Conservation (phyloP, 1,139 yeast genomes). For the Geotrichum bryndzae region DNA sequence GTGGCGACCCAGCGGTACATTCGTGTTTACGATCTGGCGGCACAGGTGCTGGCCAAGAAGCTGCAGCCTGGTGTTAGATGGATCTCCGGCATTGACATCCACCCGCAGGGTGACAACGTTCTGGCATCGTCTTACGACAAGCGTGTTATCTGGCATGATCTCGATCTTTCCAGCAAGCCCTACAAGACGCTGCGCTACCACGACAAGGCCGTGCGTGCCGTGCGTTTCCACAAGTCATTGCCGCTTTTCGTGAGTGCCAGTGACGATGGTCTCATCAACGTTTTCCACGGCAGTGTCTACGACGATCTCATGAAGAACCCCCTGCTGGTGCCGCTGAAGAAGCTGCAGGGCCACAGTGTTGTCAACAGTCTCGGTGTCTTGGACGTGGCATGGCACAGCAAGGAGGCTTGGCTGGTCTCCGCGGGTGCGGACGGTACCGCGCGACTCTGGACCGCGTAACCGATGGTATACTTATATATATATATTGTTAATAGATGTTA, state of each 20-base stretch:
- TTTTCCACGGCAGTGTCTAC: constrained; percentile 94
- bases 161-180: constrained; percentile 83
- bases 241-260: constrained; percentile 96
- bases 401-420: constrained; percentile 96
- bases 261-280: constrained; percentile 89
- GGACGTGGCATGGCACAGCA: constrained; percentile 91
- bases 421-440: constrained; percentile 99
- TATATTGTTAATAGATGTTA: not conserved
- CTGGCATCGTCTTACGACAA: constrained; percentile 91
- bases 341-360: constrained; percentile 85
- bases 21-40: constrained; percentile 82
- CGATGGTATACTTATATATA: not conserved
- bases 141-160: constrained; percentile 95
- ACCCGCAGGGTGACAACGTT: constrained; percentile 93
- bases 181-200: constrained; percentile 94
- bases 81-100: constrained; percentile 86
- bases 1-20: constrained; percentile 92
- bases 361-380: constrained; percentile 81
- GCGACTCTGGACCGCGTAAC: constrained; percentile 87
- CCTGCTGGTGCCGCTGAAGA: constrained; percentile 89
- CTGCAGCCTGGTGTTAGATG: constrained; percentile 94
- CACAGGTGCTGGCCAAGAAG: constrained; percentile 76
- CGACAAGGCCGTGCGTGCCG: constrained; percentile 87
- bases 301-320: constrained; percentile 96
- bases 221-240: constrained; percentile 75